A percentile compares a stretch with the other conserved stretches of the same genome.
phyloP scores from a whole-genome alignment of 2,329 filamentous ascomycete species.

The Aspergillus aculeatinus region DNA sequence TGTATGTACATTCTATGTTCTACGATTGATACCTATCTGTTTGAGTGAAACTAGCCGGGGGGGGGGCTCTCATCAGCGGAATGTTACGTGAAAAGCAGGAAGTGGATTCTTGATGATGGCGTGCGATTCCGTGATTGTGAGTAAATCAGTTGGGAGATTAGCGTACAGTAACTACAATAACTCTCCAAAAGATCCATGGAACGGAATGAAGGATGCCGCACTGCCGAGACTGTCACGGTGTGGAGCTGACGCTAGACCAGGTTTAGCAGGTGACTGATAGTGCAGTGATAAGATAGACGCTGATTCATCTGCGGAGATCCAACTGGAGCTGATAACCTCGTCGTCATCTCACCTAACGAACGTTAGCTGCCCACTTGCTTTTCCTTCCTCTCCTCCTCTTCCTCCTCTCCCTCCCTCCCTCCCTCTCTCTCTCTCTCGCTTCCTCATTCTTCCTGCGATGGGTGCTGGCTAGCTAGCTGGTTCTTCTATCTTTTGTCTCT shows the following conservation, averaged over 20 bases:
- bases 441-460: slow-evolving; percentile 1
- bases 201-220: too few relatives aligned
- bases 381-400: neutral
- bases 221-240: too few relatives aligned
- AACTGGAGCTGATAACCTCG: neutral
- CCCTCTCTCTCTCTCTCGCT: neutral
- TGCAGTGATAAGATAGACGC: neutral
- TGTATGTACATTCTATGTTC: neutral
- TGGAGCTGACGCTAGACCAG: too few relatives aligned
- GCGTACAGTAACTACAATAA: too few relatives aligned
- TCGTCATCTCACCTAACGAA: neutral
- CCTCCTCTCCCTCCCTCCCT: neutral
- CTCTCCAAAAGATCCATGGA: too few relatives aligned
- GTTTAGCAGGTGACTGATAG: too few relatives aligned
- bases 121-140: neutral
- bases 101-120: neutral
- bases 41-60: neutral
- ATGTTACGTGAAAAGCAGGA: neutral
- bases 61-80: neutral
- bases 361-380: neutral
- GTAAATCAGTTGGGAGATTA: neutral
- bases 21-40: neutral
- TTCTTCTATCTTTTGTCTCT: neutral
- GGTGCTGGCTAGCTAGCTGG: neutral
- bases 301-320: neutral